A percentile compares a stretch with the other conserved stretches of the same genome.
Evolutionary conservation across 768 basidiomycete species (phyloP).

Genomic region (Suillus subaureus): DNA sequence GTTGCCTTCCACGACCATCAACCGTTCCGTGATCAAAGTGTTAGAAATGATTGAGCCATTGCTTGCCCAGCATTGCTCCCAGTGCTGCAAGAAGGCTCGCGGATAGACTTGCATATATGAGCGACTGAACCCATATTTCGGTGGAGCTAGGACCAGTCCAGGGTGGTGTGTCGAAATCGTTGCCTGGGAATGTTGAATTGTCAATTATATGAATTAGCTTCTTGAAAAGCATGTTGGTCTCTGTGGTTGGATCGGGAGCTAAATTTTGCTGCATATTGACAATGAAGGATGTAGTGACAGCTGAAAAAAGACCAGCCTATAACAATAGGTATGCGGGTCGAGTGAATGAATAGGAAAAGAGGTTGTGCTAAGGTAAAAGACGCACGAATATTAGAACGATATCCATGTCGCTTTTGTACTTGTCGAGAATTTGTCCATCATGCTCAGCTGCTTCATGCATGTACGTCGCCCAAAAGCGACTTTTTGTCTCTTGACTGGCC

Average conservation of each 20-base stretch:
- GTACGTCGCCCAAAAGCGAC: constrained; percentile 19
- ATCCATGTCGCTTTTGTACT: constrained; percentile 22
- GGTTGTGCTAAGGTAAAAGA: background rate
- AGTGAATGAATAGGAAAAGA: background rate
- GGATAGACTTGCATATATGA: constrained; percentile 24
- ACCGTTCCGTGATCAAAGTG: constrained; percentile 16
- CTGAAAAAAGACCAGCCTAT: constrained; percentile 46
- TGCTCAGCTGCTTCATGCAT: constrained; percentile 18
- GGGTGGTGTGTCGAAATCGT: constrained; percentile 10
- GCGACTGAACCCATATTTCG: constrained; percentile 18
- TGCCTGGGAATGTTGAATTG: constrained; percentile 14
- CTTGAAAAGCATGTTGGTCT: constrained; percentile 31
- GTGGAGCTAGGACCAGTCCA: constrained; percentile 22
- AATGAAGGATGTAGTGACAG: constrained; percentile 40
- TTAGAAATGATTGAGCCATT: constrained; percentile 17
- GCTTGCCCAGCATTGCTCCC: constrained; percentile 22
- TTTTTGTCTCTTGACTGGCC: constrained; percentile 5
- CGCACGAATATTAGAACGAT: constrained; percentile 25
- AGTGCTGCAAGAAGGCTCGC: constrained; percentile 25
- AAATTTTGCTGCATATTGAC: constrained; percentile 38
- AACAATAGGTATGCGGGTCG: background rate
- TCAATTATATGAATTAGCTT: constrained; percentile 16
- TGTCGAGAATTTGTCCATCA: constrained; percentile 20
- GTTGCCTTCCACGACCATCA: constrained; percentile 17
- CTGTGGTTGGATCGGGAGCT: constrained; percentile 30